A percentile compares a stretch with the other conserved stretches of the same genome.
Evolutionary conservation across 371 early-diverging fungal genomes (phyloP).

Genomic region (Mortierella sp.): DNA sequence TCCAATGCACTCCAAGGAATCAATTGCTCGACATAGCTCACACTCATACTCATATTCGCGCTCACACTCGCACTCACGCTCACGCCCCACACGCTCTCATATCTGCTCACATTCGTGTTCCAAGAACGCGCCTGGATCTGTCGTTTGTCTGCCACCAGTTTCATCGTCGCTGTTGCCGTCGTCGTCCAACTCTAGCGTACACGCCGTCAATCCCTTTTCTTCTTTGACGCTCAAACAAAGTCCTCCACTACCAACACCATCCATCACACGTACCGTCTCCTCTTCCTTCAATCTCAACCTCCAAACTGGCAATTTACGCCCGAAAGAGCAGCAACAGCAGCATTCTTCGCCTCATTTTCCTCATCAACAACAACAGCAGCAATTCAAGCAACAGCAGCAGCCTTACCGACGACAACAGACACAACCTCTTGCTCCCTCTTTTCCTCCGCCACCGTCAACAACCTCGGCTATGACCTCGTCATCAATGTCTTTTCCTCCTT

Average conservation of each 20-base stretch:
- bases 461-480: not conserved
- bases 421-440: not conserved
- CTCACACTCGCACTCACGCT: not conserved
- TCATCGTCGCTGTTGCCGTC: too few relatives aligned
- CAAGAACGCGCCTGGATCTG: not conserved
- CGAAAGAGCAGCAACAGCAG: slow-evolving; percentile 2
- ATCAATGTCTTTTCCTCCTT: not conserved
- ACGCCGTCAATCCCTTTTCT: not conserved
- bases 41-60: not conserved
- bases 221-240: not conserved
- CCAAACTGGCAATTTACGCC: slow-evolving; percentile 15
- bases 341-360: slow-evolving; percentile 3
- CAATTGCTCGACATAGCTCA: not conserved
- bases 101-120: not conserved
- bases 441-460: not conserved
- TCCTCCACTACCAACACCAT: too few relatives aligned
- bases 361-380: not conserved
- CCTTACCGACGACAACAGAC: slow-evolving; percentile 16
- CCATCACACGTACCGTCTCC: slow-evolving; percentile 30
- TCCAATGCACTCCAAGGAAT: not conserved
- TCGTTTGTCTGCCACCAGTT: not conserved
- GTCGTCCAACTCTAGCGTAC: not conserved
- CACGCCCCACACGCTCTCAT: not conserved
- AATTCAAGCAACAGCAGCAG: slow-evolving; percentile 11
- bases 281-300: slow-evolving; percentile 28